These are phyloP conservation scores for Geotrichum phurueaensis DNA, from an alignment of 1,139 yeast genomes.

Conservation along the genomic window DNA sequence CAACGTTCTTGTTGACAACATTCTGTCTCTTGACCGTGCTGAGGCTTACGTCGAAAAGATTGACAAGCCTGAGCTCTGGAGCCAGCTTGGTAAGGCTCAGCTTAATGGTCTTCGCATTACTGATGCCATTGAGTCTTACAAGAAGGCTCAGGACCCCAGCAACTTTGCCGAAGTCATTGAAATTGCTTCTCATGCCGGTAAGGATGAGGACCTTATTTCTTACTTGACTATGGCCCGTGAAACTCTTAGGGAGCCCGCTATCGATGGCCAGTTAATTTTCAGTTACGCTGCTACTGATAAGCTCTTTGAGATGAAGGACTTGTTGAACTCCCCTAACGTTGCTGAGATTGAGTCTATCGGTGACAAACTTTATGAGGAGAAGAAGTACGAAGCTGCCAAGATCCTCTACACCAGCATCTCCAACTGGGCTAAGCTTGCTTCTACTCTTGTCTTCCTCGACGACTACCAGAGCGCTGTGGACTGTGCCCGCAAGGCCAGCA, in stretches of 20 bases:
- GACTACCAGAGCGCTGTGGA: slow-evolving; percentile 97
- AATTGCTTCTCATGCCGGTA: slow-evolving; percentile 92
- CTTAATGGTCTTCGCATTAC: slow-evolving; percentile 87
- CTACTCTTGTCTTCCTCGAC: slow-evolving; percentile 83
- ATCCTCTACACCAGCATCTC: slow-evolving; percentile 78
- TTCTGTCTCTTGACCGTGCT: slow-evolving; percentile 92
- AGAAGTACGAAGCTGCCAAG: slow-evolving; percentile 90
- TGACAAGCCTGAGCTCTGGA: slow-evolving; percentile 84
- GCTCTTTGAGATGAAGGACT: slow-evolving; percentile 73
- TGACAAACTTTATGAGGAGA: slow-evolving; percentile 76
- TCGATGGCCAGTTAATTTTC: slow-evolving; percentile 87
- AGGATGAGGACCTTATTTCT: slow-evolving; percentile 85
- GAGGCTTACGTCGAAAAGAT: slow-evolving; percentile 88
- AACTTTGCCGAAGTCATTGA: slow-evolving; percentile 91
- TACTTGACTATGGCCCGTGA: slow-evolving; percentile 93
- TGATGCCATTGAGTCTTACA: slow-evolving; percentile 78
- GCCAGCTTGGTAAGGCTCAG: slow-evolving; percentile 93
- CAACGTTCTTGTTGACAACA: slow-evolving; percentile 85
- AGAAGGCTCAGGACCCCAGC: slow-evolving; percentile 85
- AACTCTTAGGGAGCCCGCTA: slow-evolving; percentile 79
- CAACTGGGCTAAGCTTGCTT: slow-evolving; percentile 91
- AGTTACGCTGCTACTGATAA: slow-evolving; percentile 77
- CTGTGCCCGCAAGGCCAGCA: slow-evolving; percentile 97
- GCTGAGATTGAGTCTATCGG: slow-evolving; percentile 92
- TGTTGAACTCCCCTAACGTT: slow-evolving; percentile 81